Evolutionary conservation across 192 early-diverging fungal species (phyloP), one percentile per base, ranked within the genome.

Genomic region (Tieghemiomyces parasiticus): DNA sequence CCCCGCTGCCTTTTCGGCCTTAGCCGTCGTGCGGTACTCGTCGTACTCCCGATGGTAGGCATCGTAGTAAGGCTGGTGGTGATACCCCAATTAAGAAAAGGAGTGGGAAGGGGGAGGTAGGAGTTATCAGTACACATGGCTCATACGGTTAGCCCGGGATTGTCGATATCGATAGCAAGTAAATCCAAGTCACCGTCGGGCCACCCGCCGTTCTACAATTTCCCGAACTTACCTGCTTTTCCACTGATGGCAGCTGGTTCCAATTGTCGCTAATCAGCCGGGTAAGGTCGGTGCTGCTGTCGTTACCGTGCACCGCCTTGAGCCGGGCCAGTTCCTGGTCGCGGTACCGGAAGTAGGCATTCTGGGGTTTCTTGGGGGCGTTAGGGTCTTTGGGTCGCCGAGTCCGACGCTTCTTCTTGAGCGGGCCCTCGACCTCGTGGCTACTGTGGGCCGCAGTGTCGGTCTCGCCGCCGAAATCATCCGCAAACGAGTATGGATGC

Each of bases 291-390:
- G 67, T 61, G 16, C 63, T 70, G 34, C 46, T 73, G 32, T 71
- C 59, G 50, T 68, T 68, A 0, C 61, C 66, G 46, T 66, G 59
- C 0, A 61, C 60, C 45, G 64, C 70, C 53, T 72, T 72, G 49
- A 73, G 66, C 31, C 62, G 65, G 14, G 71, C 67, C 19, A 71
- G 66, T 63, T 71, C 71, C 34, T 63, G 65, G 63, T 76, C 71
- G 49, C 74, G 72, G 59, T 69, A 76, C 24, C 72, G 59, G 22
- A 76, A 71, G 61, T 72, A 76, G 0, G 74, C 74, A 35, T 76
- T 76, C 9, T 71, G 71, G 14, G 74, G 74, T 13, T 71, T 68
- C 53, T 66, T 67, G 10, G 74, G 74, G 9, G 71, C 71, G 34
- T 65, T 67, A 0, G 74, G 74, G 60, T 76, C 74, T 62, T 71